Evolutionary conservation across 2,329 filamentous ascomycete genomes (phyloP).

Genomic region (Furcasterigmium sp.): DNA sequence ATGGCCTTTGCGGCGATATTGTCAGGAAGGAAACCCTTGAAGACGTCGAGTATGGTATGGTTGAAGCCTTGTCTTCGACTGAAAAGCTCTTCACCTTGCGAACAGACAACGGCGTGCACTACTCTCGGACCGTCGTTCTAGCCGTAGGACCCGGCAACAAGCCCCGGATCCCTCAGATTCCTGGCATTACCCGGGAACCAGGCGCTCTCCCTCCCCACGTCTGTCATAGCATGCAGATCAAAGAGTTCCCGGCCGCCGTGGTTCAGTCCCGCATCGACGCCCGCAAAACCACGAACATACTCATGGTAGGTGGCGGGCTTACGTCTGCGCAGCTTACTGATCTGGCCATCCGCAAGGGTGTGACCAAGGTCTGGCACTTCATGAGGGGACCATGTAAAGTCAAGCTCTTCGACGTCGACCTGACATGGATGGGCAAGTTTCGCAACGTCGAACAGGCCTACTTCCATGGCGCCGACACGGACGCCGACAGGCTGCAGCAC

Average conservation of each 20-base stretch:
- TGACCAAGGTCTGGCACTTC: slow-evolving; percentile 63
- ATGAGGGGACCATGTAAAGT: slow-evolving; percentile 56
- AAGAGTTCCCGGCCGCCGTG: slow-evolving; percentile 47
- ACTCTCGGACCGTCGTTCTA: slow-evolving; percentile 60
- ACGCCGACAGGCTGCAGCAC: slow-evolving; percentile 63
- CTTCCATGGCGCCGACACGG: slow-evolving; percentile 72
- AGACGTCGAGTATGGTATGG: slow-evolving; percentile 54
- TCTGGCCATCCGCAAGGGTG: slow-evolving; percentile 57
- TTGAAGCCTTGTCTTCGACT: slow-evolving; percentile 36
- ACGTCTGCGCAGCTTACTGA: slow-evolving; percentile 72
- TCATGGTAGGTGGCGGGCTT: slow-evolving; percentile 70
- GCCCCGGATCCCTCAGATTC: slow-evolving; percentile 40
- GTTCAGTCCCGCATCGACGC: slow-evolving; percentile 48
- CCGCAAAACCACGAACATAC: slow-evolving; percentile 50
- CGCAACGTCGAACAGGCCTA: slow-evolving; percentile 70
- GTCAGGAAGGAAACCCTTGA: slow-evolving; percentile 56
- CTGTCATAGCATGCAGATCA: slow-evolving; percentile 62
- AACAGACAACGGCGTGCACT: slow-evolving; percentile 48
- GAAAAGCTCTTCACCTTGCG: slow-evolving; percentile 60
- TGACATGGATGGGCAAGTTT: slow-evolving; percentile 80
- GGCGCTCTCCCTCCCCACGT: slow-evolving; percentile 30
- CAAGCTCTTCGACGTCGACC: slow-evolving; percentile 73
- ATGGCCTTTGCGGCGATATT: slow-evolving; percentile 48
- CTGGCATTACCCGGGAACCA: slow-evolving; percentile 20
- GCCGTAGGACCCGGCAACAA: slow-evolving; percentile 65